Percentiles rank a stretch among this genome's conserved stretches.
Evolutionary conservation across 331 rosid species (phyloP).

Genomic region (Acacia pycnantha): DNA sequence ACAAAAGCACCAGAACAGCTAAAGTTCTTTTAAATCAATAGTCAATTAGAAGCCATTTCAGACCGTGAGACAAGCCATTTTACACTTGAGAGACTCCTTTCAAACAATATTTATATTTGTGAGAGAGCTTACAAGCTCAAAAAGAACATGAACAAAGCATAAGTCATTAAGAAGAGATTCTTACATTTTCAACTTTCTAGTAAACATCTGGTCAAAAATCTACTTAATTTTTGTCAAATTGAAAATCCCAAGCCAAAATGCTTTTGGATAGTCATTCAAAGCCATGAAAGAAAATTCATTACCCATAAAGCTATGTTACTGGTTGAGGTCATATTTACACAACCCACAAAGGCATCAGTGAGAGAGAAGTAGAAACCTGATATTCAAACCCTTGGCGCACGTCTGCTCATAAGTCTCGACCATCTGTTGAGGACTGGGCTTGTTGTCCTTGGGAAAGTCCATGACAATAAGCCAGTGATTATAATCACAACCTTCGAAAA

Average conservation of each 20-base stretch:
- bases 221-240: background rate
- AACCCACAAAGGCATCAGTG: background rate
- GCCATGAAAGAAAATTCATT: background rate
- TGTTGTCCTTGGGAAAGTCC: constrained; percentile 61
- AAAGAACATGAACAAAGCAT: background rate
- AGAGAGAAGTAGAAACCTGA: constrained; percentile 47
- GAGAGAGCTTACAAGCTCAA: background rate
- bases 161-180: background rate
- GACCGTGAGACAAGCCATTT: background rate
- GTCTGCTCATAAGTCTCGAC: constrained; percentile 72
- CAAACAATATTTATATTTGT: no score
- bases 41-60: background rate
- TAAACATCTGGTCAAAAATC: background rate
- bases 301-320: background rate
- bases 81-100: background rate
- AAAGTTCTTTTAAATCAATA: background rate
- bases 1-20: background rate
- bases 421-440: constrained; percentile 66
- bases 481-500: constrained; percentile 95
- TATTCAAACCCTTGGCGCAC: constrained; percentile 80
- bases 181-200: background rate
- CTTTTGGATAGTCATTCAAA: background rate
- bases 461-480: constrained; percentile 93
- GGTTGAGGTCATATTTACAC: background rate
- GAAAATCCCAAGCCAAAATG: background rate